A percentile compares a stretch with the other conserved stretches of the same genome.
These are phyloP conservation scores for Pneumocystis canis DNA, from an alignment of 1,139 yeast genomes.

Conservation along the genomic window DNA sequence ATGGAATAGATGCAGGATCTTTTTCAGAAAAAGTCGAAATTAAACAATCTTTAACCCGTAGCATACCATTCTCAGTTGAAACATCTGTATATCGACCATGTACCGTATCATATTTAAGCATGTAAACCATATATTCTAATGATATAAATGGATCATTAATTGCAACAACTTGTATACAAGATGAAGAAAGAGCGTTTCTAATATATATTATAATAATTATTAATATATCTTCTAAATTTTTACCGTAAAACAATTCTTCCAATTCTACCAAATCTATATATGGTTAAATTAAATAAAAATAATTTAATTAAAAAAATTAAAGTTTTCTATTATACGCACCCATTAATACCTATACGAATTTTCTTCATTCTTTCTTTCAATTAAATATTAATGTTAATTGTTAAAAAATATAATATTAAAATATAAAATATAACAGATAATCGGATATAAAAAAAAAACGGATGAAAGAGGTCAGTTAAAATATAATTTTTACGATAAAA, in stretches of 20 bases:
- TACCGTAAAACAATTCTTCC: constrained; percentile 44
- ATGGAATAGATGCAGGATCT: constrained; percentile 68
- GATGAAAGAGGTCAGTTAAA: too few species aligned
- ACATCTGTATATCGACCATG: constrained; percentile 64
- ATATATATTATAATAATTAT: constrained; percentile 27
- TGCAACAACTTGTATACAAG: constrained; percentile 61
- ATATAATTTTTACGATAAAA: too few species aligned
- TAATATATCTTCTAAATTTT: constrained; percentile 15
- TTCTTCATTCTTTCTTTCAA: background rate
- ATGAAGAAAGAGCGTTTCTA: constrained; percentile 58
- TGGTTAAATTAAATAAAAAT: background rate
- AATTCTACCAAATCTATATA: constrained; percentile 51
- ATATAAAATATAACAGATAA: too few species aligned
- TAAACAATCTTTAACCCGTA: constrained; percentile 47
- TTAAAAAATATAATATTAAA: too few species aligned
- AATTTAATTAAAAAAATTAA: too few species aligned
- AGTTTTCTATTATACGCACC: background rate
- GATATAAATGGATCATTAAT: constrained; percentile 74
- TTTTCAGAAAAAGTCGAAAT: constrained; percentile 59
- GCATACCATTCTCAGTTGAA: constrained; percentile 40
- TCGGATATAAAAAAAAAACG: too few species aligned
- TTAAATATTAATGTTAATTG: too few species aligned
- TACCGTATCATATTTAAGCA: constrained; percentile 80
- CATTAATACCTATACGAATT: background rate
- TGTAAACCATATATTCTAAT: constrained; percentile 71